Percentiles rank a stretch among this genome's conserved stretches.
phyloP scores from a whole-genome alignment of 2,329 filamentous ascomycete genomes.

The Diaporthe amygdali region DNA sequence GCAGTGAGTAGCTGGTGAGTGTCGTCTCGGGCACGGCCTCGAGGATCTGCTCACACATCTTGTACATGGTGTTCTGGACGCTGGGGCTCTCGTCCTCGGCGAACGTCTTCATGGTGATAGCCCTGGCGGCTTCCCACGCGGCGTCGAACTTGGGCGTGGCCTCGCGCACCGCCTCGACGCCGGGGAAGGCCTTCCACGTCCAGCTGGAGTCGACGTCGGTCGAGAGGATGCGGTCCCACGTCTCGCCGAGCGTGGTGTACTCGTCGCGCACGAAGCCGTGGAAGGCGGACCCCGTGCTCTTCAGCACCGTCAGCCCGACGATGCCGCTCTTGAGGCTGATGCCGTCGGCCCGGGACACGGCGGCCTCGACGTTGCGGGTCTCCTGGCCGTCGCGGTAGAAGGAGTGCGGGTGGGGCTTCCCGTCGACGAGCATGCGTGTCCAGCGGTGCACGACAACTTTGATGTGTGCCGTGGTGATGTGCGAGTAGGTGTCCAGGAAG shows the following conservation, averaged over 20 bases:
- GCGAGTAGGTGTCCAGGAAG: conserved; percentile 85
- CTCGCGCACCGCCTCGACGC: conserved; percentile 69
- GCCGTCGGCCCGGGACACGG: conserved; percentile 69
- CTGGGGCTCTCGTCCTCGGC: conserved; percentile 89
- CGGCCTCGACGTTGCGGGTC: conserved; percentile 81
- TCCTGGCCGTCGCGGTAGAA: conserved; percentile 92
- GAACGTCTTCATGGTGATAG: conserved; percentile 90
- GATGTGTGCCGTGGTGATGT: conserved; percentile 86
- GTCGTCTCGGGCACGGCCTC: conserved; percentile 74
- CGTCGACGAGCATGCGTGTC: conserved; percentile 87
- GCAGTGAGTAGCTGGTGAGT: conserved; percentile 80
- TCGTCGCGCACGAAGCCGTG: conserved; percentile 93
- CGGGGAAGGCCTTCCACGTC: conserved; percentile 79
- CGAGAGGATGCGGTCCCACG: conserved; percentile 93
- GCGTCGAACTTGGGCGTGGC: conserved; percentile 73
- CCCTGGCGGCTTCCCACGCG: conserved; percentile 78
- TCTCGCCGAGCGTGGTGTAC: conserved; percentile 88
- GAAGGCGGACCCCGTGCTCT: conserved; percentile 96
- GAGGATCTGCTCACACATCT: conserved; percentile 91
- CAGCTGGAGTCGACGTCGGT: conserved; percentile 89
- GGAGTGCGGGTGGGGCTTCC: conserved; percentile 91
- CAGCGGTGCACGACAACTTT: conserved; percentile 86
- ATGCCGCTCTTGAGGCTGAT: conserved; percentile 81
- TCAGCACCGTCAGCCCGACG: conserved; percentile 83
- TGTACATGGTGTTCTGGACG: conserved; percentile 98